phyloP scores from a whole-genome alignment of 768 basidiomycete genomes.

The Paxillus ammoniavirescens region DNA sequence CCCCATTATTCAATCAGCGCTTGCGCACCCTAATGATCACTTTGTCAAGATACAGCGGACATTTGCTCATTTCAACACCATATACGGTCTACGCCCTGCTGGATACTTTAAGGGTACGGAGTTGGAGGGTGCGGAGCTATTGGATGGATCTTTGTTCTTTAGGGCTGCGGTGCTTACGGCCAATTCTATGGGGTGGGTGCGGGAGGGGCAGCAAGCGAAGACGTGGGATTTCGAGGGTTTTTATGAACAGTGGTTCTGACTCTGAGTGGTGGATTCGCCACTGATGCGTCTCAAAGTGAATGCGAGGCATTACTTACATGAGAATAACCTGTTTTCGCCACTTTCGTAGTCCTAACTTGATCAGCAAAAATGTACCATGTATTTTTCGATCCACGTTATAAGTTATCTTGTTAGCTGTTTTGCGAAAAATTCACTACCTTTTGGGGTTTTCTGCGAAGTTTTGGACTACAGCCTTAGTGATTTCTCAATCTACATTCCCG shows the following conservation, averaged over 20 bases:
- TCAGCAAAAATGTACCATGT: no score
- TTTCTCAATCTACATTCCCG: no score
- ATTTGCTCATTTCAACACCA: constrained; percentile 30
- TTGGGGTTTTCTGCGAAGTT: no score
- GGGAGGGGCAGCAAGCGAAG: constrained; percentile 32
- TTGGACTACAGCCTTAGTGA: no score
- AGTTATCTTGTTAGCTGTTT: no score
- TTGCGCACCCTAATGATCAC: constrained; percentile 36
- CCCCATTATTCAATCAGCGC: constrained; percentile 36
- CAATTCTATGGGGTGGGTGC: constrained; percentile 37
- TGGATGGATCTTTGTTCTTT: constrained; percentile 38
- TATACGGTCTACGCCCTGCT: constrained; percentile 27
- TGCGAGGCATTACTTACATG: no score
- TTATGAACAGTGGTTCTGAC: constrained; percentile 7
- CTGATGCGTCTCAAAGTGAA: no score
- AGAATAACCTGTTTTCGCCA: no score
- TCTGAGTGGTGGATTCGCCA: neutral
- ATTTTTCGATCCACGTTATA: no score
- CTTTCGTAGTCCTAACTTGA: no score
- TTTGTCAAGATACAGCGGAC: constrained; percentile 33
- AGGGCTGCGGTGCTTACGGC: constrained; percentile 29
- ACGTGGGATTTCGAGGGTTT: constrained; percentile 31
- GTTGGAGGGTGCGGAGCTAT: constrained; percentile 28
- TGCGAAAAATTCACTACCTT: no score
- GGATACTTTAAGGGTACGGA: constrained; percentile 30